Base-by-base conservation (phyloP, 805 yeast genomes). In the Candida ulmi region DNA sequence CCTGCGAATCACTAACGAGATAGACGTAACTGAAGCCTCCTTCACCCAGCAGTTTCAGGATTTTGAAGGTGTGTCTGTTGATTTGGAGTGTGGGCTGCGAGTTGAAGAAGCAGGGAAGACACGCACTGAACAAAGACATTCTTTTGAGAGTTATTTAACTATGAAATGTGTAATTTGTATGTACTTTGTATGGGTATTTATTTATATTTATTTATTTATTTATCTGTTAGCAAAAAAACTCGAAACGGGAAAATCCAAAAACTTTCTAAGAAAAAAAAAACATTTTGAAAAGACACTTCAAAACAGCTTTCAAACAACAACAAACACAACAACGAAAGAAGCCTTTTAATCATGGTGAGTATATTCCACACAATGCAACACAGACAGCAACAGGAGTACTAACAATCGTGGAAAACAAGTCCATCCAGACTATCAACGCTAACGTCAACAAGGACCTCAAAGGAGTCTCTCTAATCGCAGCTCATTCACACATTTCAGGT, bases 401-500 rank as follows among this genome's bases (percentile, higher is more conserved):
- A 30, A 30, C 23, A 11, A 35, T 26, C 26, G 26, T 11, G 26
- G 26, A 12, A 5, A 8, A 5, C 29, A 8, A 41, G 70, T 67
- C 71, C 15, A 66, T 67, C 44, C 71, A 66, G 56, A 66, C 69
- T 15, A 57, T 57, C 33, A 64, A 66, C 41, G 66, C 68, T 32
- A 64, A 66, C 40, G 66, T 66, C 37, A 65, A 70, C 36, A 73
- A 67, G 43, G 78, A 76, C 44, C 55, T 72, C 33, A 71, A 76
- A 37, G 77, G 80, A n/a, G 71, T 86, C 41, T 82, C 90, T 37
- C 72, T 88, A 51, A 82, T 88, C 41, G 96, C 98, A 2, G 96
- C 98, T n/a, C 99, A 93, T 63, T 88, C 97, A 6, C 99, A 93
- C 64, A 93, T 93, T 60, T 75, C 93, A 18, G 99, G 99, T 1